Conservation (phyloP, 345 rosid species). For the Rubroshorea leprosula region DNA sequence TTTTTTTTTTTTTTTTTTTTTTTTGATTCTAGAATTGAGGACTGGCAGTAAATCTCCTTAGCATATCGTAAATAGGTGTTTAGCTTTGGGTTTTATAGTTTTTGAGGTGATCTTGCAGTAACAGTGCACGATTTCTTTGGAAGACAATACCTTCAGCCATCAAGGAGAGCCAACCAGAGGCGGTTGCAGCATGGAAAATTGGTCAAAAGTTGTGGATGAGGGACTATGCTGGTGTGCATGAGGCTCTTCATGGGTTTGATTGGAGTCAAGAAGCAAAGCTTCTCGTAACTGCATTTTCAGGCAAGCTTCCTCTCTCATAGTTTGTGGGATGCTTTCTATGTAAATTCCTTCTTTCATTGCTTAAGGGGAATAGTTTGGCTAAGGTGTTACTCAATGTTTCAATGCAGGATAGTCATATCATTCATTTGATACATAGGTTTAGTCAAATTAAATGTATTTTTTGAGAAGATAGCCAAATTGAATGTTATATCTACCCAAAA, state of each 20-base stretch:
- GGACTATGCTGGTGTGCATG: conserved; percentile 72
- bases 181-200: conserved; percentile 70
- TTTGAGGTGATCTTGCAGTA: conserved; percentile 36
- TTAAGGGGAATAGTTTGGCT: neutral
- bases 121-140: conserved; percentile 80
- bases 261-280: conserved; percentile 68
- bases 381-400: neutral
- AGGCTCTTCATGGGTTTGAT: conserved; percentile 57
- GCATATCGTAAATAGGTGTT: neutral
- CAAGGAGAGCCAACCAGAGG: conserved; percentile 68
- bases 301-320: conserved; percentile 19
- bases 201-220: conserved; percentile 82
- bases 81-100: neutral
- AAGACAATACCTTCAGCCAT: conserved; percentile 57
- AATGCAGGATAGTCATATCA: neutral
- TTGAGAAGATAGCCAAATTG: neutral
- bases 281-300: conserved; percentile 69
- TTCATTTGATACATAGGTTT: too few relatives aligned
- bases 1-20: too few relatives aligned
- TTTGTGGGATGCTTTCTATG: neutral
- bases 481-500: too few relatives aligned
- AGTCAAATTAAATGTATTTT: too few relatives aligned
- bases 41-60: neutral
- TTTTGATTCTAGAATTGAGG: too few relatives aligned
- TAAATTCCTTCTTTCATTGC: neutral